Conservation (phyloP, 2,329 filamentous ascomycete genomes). For the Geosmithia flava region DNA sequence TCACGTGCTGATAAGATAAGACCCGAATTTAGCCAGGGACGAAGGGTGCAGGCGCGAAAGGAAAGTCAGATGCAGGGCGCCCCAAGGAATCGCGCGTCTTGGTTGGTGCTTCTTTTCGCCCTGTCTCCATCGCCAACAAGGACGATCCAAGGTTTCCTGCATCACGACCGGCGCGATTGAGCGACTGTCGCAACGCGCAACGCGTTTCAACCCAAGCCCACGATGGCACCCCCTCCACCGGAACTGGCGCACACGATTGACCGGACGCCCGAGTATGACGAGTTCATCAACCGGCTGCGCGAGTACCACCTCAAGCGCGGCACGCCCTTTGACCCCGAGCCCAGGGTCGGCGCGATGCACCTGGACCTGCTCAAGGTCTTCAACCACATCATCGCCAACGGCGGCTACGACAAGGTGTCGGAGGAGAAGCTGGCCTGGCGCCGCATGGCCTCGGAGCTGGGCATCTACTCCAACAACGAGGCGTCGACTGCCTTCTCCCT, state of each 20-base stretch:
- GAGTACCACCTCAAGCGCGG: constrained; percentile 70
- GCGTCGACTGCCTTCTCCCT: constrained; percentile 76
- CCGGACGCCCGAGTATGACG: constrained; percentile 58
- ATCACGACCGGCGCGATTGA: background rate
- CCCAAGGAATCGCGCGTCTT: background rate
- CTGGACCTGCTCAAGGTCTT: constrained; percentile 72
- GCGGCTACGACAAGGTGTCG: constrained; percentile 77
- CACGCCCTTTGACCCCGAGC: constrained; percentile 66
- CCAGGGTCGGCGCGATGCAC: constrained; percentile 65
- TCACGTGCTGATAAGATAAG: constrained; percentile 1
- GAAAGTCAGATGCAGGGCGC: background rate
- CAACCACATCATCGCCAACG: constrained; percentile 61
- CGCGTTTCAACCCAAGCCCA: background rate
- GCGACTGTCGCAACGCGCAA: background rate
- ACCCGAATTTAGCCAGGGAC: background rate
- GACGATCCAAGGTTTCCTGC: background rate
- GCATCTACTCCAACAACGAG: constrained; percentile 61
- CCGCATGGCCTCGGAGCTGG: constrained; percentile 63
- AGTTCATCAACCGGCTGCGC: constrained; percentile 63
- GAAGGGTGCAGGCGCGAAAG: background rate
- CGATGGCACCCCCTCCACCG: constrained; percentile 20
- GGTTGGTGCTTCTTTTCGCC: background rate
- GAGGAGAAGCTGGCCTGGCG: constrained; percentile 81
- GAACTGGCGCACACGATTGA: constrained; percentile 36
- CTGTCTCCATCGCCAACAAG: background rate